These are phyloP conservation scores for Pseudocercospora fijiensis DNA, from an alignment of 2,329 filamentous ascomycete genomes.

Conservation along the genomic window DNA sequence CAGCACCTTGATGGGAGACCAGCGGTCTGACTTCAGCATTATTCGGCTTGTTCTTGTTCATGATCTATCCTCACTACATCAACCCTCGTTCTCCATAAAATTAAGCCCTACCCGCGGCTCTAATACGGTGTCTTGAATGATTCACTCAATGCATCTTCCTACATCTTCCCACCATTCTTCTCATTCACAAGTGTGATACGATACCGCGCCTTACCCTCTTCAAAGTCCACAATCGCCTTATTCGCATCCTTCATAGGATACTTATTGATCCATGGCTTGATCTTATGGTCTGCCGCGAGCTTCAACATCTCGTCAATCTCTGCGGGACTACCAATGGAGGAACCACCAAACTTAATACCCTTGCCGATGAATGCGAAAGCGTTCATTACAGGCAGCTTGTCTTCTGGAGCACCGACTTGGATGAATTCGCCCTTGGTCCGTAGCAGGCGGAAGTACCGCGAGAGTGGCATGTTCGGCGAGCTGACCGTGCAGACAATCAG, in stretches of 20 bases:
- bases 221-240: slow-evolving; percentile 57
- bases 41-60: not conserved
- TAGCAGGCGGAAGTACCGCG: slow-evolving; percentile 61
- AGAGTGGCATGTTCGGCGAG: slow-evolving; percentile 61
- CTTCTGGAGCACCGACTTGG: slow-evolving; percentile 66
- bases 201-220: slow-evolving; percentile 54
- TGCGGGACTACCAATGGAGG: slow-evolving; percentile 53
- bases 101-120: no score
- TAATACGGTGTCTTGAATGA: no score
- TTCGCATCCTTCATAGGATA: slow-evolving; percentile 60
- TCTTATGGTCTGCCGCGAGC: slow-evolving; percentile 58
- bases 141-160: not conserved
- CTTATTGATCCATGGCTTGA: slow-evolving; percentile 64
- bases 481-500: slow-evolving; percentile 61
- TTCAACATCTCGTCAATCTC: slow-evolving; percentile 63
- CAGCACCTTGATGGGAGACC: not conserved
- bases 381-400: slow-evolving; percentile 53
- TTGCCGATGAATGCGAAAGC: slow-evolving; percentile 61
- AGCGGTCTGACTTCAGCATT: not conserved
- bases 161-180: slow-evolving; percentile 15
- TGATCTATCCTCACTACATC: not conserved
- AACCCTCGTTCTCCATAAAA: no score
- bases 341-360: slow-evolving; percentile 49
- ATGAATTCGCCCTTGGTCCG: slow-evolving; percentile 61
- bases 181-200: slow-evolving; percentile 32